A percentile compares a stretch with the other conserved stretches of the same genome.
Evolutionary conservation across 768 basidiomycete genomes (phyloP).

Genomic region (Boletus rubroflammeus): DNA sequence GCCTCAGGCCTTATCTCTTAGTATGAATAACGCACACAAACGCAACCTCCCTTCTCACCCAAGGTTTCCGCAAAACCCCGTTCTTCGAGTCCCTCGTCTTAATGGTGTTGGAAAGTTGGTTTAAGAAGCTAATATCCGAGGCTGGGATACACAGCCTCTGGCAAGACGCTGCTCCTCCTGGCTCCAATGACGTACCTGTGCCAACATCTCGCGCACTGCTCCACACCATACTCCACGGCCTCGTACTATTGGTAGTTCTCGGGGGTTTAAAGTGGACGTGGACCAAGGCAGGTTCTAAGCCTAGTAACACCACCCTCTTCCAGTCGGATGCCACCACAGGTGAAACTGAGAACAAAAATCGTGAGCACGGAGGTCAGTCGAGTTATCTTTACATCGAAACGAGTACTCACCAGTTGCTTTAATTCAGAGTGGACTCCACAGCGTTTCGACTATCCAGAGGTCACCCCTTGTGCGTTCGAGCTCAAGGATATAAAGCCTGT

Average conservation of each 20-base stretch:
- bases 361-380: slow-evolving; percentile 23
- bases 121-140: slow-evolving; percentile 9
- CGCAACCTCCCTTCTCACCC: not conserved
- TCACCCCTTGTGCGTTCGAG: slow-evolving; percentile 38
- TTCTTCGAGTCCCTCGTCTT: not conserved
- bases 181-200: slow-evolving; percentile 25
- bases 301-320: not conserved
- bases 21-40: not conserved
- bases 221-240: slow-evolving; percentile 15
- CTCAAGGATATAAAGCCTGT: slow-evolving; percentile 49
- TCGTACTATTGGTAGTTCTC: slow-evolving; percentile 7
- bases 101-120: slow-evolving; percentile 10
- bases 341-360: slow-evolving; percentile 16
- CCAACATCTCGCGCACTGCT: slow-evolving; percentile 10
- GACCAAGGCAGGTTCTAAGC: not conserved
- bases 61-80: not conserved
- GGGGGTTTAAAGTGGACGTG: slow-evolving; percentile 14
- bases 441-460: slow-evolving; percentile 47
- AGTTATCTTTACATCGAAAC: not conserved
- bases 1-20: slow-evolving; percentile 2
- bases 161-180: not conserved
- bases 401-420: not conserved
- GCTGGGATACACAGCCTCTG: not conserved
- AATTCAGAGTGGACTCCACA: slow-evolving; percentile 51
- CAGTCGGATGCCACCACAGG: slow-evolving; percentile 1